Evolutionary conservation across 176 grass and related monocot genomes (phyloP), one percentile per base, ranked within the genome.

Genomic region (Rhynchospora breviuscula): DNA sequence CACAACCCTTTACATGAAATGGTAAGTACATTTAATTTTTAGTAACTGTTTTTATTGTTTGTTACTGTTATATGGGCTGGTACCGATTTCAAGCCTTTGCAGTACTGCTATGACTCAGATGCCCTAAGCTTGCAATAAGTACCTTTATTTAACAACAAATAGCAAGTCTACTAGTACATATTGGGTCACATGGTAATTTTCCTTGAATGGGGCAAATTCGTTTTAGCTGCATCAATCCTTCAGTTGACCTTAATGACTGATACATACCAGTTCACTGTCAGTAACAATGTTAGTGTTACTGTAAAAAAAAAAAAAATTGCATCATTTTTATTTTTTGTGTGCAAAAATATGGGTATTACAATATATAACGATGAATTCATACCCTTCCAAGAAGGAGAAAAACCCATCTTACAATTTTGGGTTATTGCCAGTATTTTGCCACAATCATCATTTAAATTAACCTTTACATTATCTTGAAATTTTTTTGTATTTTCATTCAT

Each of bases 1-100:
- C 35, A 40, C n/a, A n/a, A n/a, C n/a, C n/a, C 35, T 40, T 40
- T 40, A 40, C 3, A 40, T 40, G 35, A 40, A 40, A 82, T 93
- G 85, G 91, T 93, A 93, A 97, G 87, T 91, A 22, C 81, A 63
- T 8, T 85, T 12, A 40, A 26, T 66, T 67, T 66, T 67, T 60
- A 60, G 0, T 64, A 82, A 54, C 22, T 54, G 21, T 76, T 76
- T 8, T 54, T 25, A 53, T 76, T 54, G 53, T 29, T 5, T 54
- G 48, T 54, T 46, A 46, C 35, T 23, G 2, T 40, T 25, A 8
- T 29, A 22, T 29, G 1, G 22, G 22, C 13, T 31, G 46, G 19
- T 76, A 76, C 5, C 19, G 46, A 52, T 76, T 21, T 10, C 35
- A 43, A 18, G 19, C 19, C 15, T 18, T 45, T n/a, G 10, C 33